Evolutionary conservation across 2,329 filamentous ascomycete species (phyloP), one percentile per base, ranked within the genome.

Genomic region (Fusarium subglutinans): DNA sequence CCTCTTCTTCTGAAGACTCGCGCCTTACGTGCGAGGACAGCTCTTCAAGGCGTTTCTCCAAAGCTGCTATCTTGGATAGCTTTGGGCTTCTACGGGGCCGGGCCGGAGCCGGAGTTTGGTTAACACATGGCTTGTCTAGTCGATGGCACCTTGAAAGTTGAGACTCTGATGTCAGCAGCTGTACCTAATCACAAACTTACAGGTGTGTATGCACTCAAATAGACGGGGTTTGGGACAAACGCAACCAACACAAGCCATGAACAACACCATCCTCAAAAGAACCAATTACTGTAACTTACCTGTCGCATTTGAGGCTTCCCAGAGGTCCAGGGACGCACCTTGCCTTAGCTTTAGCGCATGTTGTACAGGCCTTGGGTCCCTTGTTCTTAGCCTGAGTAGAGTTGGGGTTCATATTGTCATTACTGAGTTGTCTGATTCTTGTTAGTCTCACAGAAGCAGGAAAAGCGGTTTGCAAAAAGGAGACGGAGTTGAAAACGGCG

Each of bases 321-420:
- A 79, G 77, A 15, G 83, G 82, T 6, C 86, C 84, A 1, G 84
- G 81, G 33, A 87, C 84, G 50, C 86, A 88, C 74, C 86, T 82
- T 37, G 86, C 83, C 76, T 88, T 88, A n/a, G 86, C 86, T 73
- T 84, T 86, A 66, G 86, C 86, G 74, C 86, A 88, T 4, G 86
- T 87, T 4, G 81, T 81, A 74, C 86, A 88, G 48, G 86, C 86
- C 72, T 85, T 84, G 8, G 86, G 86, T 18, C 86, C 86, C 69
- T 84, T 86, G 73, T 79, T 80, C 51, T 77, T 76, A 20, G 74
- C 62, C 63, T 81, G 75, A 58, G 63, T 57, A 41, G 48, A 38
- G 35, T 54, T 63, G 50, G 67, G 64, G 55, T 64, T 76, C 77
- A 78, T 78, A 48, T 63, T 73, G 70, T 64, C 69, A 76, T 69